phyloP scores from a whole-genome alignment of 192 early-diverging fungal species.

The Coemansia erecta region DNA sequence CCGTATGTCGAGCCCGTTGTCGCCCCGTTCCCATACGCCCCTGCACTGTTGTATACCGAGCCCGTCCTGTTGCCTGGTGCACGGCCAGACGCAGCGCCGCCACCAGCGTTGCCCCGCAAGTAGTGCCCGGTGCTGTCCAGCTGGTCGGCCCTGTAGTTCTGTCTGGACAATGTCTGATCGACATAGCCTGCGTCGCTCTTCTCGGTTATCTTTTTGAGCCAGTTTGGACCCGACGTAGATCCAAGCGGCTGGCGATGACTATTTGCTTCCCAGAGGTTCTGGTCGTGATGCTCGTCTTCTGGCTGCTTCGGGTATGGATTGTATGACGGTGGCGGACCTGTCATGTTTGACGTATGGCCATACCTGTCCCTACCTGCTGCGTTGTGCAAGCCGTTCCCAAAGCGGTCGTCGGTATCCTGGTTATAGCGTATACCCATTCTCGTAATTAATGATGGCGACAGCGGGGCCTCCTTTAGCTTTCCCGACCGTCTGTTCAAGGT shows the following conservation, averaged over 20 bases:
- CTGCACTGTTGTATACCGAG: no score
- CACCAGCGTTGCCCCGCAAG: no score
- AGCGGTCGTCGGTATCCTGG: constrained; percentile 2
- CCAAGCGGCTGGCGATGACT: background rate
- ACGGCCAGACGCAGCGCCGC: background rate
- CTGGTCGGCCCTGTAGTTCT: no score
- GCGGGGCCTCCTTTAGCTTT: constrained; percentile 45
- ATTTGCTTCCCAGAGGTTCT: background rate
- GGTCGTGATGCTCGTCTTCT: background rate
- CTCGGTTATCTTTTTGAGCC: constrained; percentile 1
- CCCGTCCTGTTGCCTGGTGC: no score
- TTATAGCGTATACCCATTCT: constrained; percentile 17
- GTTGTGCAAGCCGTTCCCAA: constrained; percentile 1
- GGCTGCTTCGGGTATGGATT: background rate
- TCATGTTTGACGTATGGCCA: no score
- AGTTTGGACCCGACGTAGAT: background rate
- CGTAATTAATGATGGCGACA: constrained; percentile 49
- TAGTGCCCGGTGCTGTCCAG: no score
- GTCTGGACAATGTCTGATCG: background rate
- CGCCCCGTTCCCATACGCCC: no score
- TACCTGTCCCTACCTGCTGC: background rate
- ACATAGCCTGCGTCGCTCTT: background rate
- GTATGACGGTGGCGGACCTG: no score
- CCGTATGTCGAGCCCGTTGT: background rate
- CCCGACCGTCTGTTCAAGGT: constrained; percentile 41